Evolutionary conservation across 192 early-diverging fungal species (phyloP).

Genomic region (Obelidium mucronatum): DNA sequence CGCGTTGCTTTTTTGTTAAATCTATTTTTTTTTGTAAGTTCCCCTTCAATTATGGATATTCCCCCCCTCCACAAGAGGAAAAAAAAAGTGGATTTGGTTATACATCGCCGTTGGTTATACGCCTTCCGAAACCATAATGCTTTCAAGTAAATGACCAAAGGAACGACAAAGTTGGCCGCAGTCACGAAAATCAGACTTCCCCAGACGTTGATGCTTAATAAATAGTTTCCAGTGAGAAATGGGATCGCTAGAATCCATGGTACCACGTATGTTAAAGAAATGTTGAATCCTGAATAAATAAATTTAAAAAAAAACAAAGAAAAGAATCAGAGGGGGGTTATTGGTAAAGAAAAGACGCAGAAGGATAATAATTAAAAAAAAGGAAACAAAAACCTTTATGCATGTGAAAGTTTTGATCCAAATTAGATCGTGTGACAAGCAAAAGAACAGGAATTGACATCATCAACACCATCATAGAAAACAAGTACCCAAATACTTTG

Average conservation of each 20-base stretch:
- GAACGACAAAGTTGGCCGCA: slow-evolving; percentile 55
- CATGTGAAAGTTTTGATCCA: slow-evolving; percentile 34
- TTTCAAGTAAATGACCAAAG: slow-evolving; percentile 54
- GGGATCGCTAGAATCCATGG: slow-evolving; percentile 49
- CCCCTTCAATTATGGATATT: background rate
- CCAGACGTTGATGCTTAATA: slow-evolving; percentile 48
- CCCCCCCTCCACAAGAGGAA: background rate
- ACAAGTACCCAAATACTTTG: slow-evolving; percentile 37
- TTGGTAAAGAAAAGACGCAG: too few species aligned
- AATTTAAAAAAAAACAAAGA: background rate
- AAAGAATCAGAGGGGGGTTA: background rate
- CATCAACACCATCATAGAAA: slow-evolving; percentile 26
- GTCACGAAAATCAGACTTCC: slow-evolving; percentile 52
- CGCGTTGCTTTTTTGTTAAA: slow-evolving; percentile 33
- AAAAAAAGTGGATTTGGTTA: background rate
- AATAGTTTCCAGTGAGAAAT: slow-evolving; percentile 36
- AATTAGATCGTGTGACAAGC: slow-evolving; percentile 13
- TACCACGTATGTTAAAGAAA: slow-evolving; percentile 42
- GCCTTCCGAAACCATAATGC: slow-evolving; percentile 52
- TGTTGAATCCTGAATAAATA: slow-evolving; percentile 10
- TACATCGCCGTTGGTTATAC: slow-evolving; percentile 47
- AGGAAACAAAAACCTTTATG: slow-evolving; percentile 3
- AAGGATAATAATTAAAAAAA: background rate
- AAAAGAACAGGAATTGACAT: slow-evolving; percentile 25
- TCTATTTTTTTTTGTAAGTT: slow-evolving; percentile 11